Evolutionary conservation across 768 basidiomycete species (phyloP).

Genomic region (Suillus clintonianus): DNA sequence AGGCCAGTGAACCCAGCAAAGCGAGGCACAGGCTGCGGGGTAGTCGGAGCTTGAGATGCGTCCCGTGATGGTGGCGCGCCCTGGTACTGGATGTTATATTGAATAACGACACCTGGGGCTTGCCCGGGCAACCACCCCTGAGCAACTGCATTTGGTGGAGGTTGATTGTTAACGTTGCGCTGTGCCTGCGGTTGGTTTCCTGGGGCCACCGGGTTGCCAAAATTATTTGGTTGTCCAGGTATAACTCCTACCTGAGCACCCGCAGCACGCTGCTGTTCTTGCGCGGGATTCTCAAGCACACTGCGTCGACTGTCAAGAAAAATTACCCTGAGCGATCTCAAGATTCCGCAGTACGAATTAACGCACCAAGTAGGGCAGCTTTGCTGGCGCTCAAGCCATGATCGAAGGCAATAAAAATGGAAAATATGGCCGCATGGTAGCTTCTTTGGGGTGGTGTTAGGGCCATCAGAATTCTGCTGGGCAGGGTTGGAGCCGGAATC

Average conservation of each 20-base stretch:
- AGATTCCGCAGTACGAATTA: constrained; percentile 3
- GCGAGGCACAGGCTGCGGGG: constrained; percentile 49
- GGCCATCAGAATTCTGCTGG: constrained; percentile 53
- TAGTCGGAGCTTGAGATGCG: constrained; percentile 18
- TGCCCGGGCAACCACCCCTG: constrained; percentile 38
- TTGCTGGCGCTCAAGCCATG: constrained; percentile 98
- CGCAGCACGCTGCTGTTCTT: constrained; percentile 31
- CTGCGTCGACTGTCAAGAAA: constrained; percentile 61
- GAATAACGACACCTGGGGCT: constrained; percentile 54
- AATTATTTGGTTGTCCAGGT: constrained; percentile 34
- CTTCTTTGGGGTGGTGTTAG: constrained; percentile 96
- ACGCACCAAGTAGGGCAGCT: constrained; percentile 97
- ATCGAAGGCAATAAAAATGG: constrained; percentile 95
- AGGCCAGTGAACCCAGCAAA: constrained; percentile 68
- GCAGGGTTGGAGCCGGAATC: constrained; percentile 22
- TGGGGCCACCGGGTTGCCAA: constrained; percentile 27
- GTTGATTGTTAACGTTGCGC: constrained; percentile 48
- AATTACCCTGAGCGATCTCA: constrained; percentile 10
- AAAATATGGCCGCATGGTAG: constrained; percentile 97
- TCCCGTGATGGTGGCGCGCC: constrained; percentile 21
- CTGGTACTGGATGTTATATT: constrained; percentile 67
- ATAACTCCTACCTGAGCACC: constrained; percentile 29
- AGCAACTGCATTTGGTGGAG: constrained; percentile 34
- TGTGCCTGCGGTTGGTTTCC: constrained; percentile 19
- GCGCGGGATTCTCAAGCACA: constrained; percentile 58